Evolutionary conservation across 495 filamentous ascomycete species (phyloP), one percentile per base, ranked within the genome.

Genomic region (Melanomma pulvis-pyrius): DNA sequence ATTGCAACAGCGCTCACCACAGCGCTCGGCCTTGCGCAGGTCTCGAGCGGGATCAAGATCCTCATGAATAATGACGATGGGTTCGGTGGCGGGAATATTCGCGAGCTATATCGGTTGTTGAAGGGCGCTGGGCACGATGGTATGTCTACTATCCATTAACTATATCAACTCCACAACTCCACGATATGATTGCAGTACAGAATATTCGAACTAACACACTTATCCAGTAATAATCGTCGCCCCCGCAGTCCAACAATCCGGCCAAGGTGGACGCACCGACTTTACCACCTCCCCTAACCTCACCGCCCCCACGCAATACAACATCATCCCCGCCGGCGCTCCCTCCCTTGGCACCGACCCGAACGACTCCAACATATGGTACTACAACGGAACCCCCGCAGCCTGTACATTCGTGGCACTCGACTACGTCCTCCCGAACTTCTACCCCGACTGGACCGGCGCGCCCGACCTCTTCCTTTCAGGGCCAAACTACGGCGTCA

Each of bases 301-400:
- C 54, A 72, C 72, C 8, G 50, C 62, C 32, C 67, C 63, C 52
- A 55, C 54, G 12, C n/a, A 68, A 29, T 69, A 39, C 74, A 71
- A 68, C 49, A 56, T 79, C 22, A 62, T 81, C 61, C 75, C 75
- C 28, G 73, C 77, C 9, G 79, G 79, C 3, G 63, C 66, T 15
- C 70, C 70, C 28, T 57, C 61, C 12, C n/a, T 70, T 25, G 63
- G 63, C 30, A 55, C 63, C 13, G 79, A 81, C 49, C 76, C 78
- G 11, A 69, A 67, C 9, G 77, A 82, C 65, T 55, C 54, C 54
- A 74, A 79, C 60, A 79, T 82, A 46, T 82, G 77, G 76, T 80
- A 82, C 54, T 82, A 81, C 68, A 79, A 82, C 49, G 79, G 79
- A 24, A 81, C 79, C 9, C 74, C 79, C 0, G 73, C 74, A 0